Evolutionary conservation across 371 early-diverging fungal genomes (phyloP), one percentile per base, ranked within the genome.

Genomic region (Smittium culicis): DNA sequence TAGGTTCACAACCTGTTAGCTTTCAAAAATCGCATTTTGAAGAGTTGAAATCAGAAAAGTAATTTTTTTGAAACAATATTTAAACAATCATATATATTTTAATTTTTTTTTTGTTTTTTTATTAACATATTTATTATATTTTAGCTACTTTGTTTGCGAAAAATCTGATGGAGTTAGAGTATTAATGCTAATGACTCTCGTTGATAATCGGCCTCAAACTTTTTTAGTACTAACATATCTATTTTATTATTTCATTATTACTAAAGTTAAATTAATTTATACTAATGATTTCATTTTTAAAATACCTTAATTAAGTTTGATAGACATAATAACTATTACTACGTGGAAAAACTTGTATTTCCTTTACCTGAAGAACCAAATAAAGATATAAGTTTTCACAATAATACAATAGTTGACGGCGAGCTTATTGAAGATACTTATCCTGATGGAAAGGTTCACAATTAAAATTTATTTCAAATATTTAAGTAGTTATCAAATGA

Each of bases 161-260:
- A 99, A 99, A 75, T 93, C 94, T 11, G 98, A 99, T 80, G 99
- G 99, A 29, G 83, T 94, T 2, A 86, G 99, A 27, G 92, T 89
- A 59, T 80, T 98, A 1, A 79, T 95, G 55, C 81, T 86, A 35
- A 79, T 89, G 61, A 73, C 79, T 1, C 68, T 76, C 3, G 28
- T 33, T 69, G 79, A 66, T 34, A 67, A n/a, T 29, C n/a, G 32
- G 0, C 70, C 72, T 11, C 29, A 45, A 17, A 20, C 35, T 8
- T 64, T 35, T 64, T 28, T 64, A 45, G 65, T 64, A 64, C 33
- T 14, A 2, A 16, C 8, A 35, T 29, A 62, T 62, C 5, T 24
- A 34, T 5, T 8, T 2, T 25, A 25, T 24, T 16, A 25, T 14
- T 35, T 34, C 30, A 62, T 32, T 14, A 28, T 32, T 31, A 20